Percentiles rank a stretch among this genome's conserved stretches.
Conservation (phyloP, 2,329 filamentous ascomycete species). For the Aspergillus candidus region DNA sequence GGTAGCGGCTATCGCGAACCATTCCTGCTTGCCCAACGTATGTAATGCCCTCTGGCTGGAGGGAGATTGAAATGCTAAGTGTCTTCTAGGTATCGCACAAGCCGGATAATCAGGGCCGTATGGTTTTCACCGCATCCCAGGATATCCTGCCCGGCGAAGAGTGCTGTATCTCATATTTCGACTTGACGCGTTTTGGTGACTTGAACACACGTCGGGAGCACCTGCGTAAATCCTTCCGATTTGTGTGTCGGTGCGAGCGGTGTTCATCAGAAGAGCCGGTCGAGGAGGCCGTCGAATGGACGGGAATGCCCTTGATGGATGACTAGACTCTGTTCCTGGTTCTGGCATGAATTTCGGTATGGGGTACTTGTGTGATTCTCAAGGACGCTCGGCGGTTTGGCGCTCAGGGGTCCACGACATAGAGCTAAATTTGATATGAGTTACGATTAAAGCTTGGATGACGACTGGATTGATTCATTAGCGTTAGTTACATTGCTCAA, state of each 20-base stretch:
- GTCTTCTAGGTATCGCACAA: conserved; percentile 23
- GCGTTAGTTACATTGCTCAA: no score
- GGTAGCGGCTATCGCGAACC: conserved; percentile 16
- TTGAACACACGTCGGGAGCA: conserved; percentile 18
- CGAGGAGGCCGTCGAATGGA: conserved; percentile 11
- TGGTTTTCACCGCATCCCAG: conserved; percentile 26
- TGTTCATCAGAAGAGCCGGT: conserved; percentile 19
- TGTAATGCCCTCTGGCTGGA: not conserved
- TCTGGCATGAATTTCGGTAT: no score
- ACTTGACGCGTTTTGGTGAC: conserved; percentile 16
- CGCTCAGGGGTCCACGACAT: no score
- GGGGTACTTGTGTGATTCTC: no score
- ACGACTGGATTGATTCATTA: no score
- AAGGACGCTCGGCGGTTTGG: no score
- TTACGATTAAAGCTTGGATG: no score
- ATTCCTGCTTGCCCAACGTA: conserved; percentile 19
- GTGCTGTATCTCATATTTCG: conserved; percentile 32
- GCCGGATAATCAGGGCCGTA: conserved; percentile 22
- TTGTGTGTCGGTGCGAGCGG: conserved; percentile 23
- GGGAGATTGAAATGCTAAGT: conserved; percentile 3
- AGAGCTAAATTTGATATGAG: no score
- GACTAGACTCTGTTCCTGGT: no score
- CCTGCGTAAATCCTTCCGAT: conserved; percentile 23
- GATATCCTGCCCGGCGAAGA: conserved; percentile 26
- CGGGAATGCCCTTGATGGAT: no score